Percentiles rank a stretch among this genome's conserved stretches.
phyloP scores from a whole-genome alignment of 768 basidiomycete genomes.

The Porphyrellus cyaneotinctus region DNA sequence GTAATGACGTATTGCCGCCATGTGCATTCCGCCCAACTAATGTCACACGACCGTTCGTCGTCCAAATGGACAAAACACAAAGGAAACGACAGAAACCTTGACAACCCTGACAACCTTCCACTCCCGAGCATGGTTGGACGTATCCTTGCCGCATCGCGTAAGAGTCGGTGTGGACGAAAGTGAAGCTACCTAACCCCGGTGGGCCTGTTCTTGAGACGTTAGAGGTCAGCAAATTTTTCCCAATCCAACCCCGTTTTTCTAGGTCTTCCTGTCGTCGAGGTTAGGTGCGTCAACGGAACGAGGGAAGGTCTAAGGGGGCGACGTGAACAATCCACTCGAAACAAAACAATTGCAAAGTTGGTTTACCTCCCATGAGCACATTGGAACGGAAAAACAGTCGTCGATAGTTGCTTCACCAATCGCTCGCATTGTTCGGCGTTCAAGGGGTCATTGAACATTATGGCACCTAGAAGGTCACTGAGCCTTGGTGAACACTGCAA shows the following conservation, averaged over 20 bases:
- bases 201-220: constrained; percentile 1
- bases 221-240: constrained; percentile 21
- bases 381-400: constrained; percentile 84
- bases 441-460: constrained; percentile 93
- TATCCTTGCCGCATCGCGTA: too few relatives aligned
- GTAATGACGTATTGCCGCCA: constrained; percentile 21
- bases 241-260: constrained; percentile 20
- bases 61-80: constrained; percentile 1
- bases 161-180: too few relatives aligned
- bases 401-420: constrained; percentile 63
- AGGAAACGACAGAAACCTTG: not conserved
- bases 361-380: constrained; percentile 90
- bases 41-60: constrained; percentile 29
- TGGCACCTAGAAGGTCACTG: constrained; percentile 60
- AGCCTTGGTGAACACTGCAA: not conserved
- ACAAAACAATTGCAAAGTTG: not conserved
- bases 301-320: constrained; percentile 46
- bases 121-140: too few relatives aligned
- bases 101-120: too few relatives aligned
- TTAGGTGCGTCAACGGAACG: constrained; percentile 42
- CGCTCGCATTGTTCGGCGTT: constrained; percentile 61
- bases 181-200: too few relatives aligned
- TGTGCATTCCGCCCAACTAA: constrained; percentile 8
- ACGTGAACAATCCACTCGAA: not conserved
- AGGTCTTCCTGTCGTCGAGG: constrained; percentile 9